Base-by-base conservation (phyloP, 2,329 filamentous ascomycete species). In the Trichophyton benhamiae region DNA sequence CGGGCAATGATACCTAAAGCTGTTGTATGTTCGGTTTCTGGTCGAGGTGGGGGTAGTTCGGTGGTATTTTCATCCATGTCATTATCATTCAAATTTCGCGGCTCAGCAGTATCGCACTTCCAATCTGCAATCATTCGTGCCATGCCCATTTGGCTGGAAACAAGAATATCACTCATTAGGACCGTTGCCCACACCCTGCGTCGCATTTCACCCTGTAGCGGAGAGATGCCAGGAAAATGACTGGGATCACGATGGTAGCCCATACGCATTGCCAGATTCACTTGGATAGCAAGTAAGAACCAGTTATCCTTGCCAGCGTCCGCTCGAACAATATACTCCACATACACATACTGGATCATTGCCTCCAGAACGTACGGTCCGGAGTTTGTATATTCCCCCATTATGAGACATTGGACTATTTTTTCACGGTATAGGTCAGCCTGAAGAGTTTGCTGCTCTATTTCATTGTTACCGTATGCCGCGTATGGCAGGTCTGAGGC, bases 101-200 rank as follows among this genome's bases (percentile, higher is more conserved):
- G 84, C n/a, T 79, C 68, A 7, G 73, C 69, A 0, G 82, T 83
- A 67, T 87, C 85, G 49, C 78, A 81, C 59, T 85, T 82, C 64
- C 84, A 81, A 27, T 79, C 77, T 61, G 82, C 77, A 49, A 86
- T 77, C 74, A 84, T 83, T 63, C 80, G 79, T 5, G 85, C 85
- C 13, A 87, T 72, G 1, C 85, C 85, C 63, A 87, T 77, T 66
- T 87, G 83, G 66, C 86, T 86, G 0, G 82, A 80, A 0, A 83
- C 77, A 15, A 87, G 72, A 2, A 82, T 72, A 66, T 87, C 85
- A 59, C 87, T 76, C 68, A 86, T 83, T 30, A 68, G 69, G 7
- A 76, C 63, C 41, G 72, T 66, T 17, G 69, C 67, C 76, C 77
- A 79, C 2, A 73, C 59, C 9, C 77, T 73, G 17, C 77, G 69